Conservation (phyloP, 768 basidiomycete species). For the Leccinum uliginosum region DNA sequence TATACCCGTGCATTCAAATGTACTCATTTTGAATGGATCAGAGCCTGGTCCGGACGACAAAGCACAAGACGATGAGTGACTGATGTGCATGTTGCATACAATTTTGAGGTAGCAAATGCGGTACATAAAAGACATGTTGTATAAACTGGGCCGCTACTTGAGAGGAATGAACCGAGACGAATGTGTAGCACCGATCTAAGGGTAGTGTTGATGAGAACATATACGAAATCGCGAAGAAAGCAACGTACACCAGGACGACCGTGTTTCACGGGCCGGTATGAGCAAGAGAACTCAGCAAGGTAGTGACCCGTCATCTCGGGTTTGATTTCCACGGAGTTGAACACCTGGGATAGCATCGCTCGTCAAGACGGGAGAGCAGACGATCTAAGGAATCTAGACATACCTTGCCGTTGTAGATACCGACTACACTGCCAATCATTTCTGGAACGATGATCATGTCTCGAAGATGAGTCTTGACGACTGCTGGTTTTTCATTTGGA, state of each 20-base stretch:
- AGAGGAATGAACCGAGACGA: slow-evolving; percentile 93
- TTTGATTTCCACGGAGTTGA: slow-evolving; percentile 98
- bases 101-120: slow-evolving; percentile 29
- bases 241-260: slow-evolving; percentile 94
- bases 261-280: slow-evolving; percentile 99
- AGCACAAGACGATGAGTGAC: background rate
- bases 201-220: slow-evolving; percentile 9
- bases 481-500: slow-evolving; percentile 97
- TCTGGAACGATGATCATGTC: slow-evolving; percentile 99
- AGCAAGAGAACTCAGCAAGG: slow-evolving; percentile 95
- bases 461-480: slow-evolving; percentile 98
- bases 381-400: slow-evolving; percentile 12
- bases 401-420: slow-evolving; percentile 98
- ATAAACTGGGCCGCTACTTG: slow-evolving; percentile 60
- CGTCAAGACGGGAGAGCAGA: background rate
- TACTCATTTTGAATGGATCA: slow-evolving; percentile 36
- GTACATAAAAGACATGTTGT: slow-evolving; percentile 25
- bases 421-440: slow-evolving; percentile 98
- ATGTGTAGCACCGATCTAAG: slow-evolving; percentile 85
- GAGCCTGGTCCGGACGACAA: slow-evolving; percentile 9
- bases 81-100: slow-evolving; percentile 35
- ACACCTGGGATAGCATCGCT: slow-evolving; percentile 46
- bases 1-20: slow-evolving; percentile 49
- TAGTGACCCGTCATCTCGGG: slow-evolving; percentile 99
- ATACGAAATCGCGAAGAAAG: background rate